Conservation (phyloP, 1,284 basidiomycete species). For the Papiliotrema fonsecae region DNA sequence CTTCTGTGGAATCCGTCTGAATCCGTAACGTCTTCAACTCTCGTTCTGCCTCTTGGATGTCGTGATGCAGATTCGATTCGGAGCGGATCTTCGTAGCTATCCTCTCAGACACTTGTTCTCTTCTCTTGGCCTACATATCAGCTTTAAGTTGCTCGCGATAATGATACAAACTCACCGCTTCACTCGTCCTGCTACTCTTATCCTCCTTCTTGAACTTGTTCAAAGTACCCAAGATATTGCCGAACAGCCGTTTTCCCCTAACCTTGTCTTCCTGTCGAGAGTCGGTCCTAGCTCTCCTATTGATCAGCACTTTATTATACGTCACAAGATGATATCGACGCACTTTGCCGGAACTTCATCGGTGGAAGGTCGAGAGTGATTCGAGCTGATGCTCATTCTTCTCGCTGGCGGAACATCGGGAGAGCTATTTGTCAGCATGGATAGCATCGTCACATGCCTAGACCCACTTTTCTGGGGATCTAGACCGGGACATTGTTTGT, state of each 20-base stretch:
- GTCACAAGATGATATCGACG: neutral
- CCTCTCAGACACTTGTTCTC: slow-evolving; percentile 40
- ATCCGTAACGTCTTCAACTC: slow-evolving; percentile 37
- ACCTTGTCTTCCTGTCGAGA: slow-evolving; percentile 37
- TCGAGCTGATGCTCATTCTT: slow-evolving; percentile 10
- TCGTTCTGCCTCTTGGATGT: slow-evolving; percentile 36
- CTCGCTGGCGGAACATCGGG: neutral
- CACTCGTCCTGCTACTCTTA: slow-evolving; percentile 33
- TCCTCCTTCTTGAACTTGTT: slow-evolving; percentile 47
- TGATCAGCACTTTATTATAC: neutral
- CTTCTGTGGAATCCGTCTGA: slow-evolving; percentile 35
- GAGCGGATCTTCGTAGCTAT: slow-evolving; percentile 40
- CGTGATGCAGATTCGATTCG: slow-evolving; percentile 35
- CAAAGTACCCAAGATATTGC: slow-evolving; percentile 46
- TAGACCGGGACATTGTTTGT: neutral
- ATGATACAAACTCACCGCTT: slow-evolving; percentile 32
- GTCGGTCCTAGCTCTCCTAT: slow-evolving; percentile 36
- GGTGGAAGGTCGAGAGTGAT: slow-evolving; percentile 12
- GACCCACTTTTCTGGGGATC: slow-evolving; percentile 1
- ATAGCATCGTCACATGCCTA: no score
- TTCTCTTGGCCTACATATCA: slow-evolving; percentile 28
- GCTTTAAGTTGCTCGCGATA: neutral
- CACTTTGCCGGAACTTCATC: slow-evolving; percentile 29
- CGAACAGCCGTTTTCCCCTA: slow-evolving; percentile 42
- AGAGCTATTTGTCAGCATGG: neutral